Base-by-base conservation (phyloP, 257 asterid genomes). In the Capsicum chinense region DNA sequence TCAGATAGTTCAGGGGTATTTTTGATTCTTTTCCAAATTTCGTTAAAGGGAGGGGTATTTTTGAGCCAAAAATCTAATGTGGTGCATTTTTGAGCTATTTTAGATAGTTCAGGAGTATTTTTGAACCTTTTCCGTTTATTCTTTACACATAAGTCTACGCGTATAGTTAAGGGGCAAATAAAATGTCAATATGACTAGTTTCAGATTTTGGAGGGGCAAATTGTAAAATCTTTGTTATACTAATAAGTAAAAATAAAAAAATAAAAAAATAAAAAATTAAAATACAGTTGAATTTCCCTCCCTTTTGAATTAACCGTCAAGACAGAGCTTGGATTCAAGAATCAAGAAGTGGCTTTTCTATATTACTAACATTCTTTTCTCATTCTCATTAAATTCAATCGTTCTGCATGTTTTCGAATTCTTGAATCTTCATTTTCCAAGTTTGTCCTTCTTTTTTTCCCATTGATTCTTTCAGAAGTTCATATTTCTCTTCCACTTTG, bases 281-380 rank as follows among this genome's bases (percentile, higher is more conserved):
- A 60, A 62, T 3, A n/a, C n/a, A 19, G 37, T 62, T 62, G 68
- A 26, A 64, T 26, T 71, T 71, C 79, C 79, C 58, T 71, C 79
- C 79, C 47, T 13, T 71, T 35, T 71, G 56, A 39, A 44, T 70
- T 70, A 70, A 42, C 79, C 7, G 79, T 70, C 68, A 62, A 62
- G 6, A 62, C 37, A 66, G 15, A 62, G 68, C 68, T 0, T 64
- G 69, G 39, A 63, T 63, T 62, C 69, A 63, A 63, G 66, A 59
- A 59, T 59, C 66, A n/a, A 59, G 7, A 10, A 62, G 16, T 62
- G 39, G 11, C 3, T 11, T 62, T 21, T 21, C 8, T 62, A 62
- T 60, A 60, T 11, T 5, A 26, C 33, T 26, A 66, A 66, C 71
- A 66, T 14, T 66, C 47, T 35, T 19, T 67, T 35, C 74, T 67